These are phyloP conservation scores for Cladophialophora chaetospira DNA, from an alignment of 2,329 filamentous ascomycete genomes.

Conservation along the genomic window DNA sequence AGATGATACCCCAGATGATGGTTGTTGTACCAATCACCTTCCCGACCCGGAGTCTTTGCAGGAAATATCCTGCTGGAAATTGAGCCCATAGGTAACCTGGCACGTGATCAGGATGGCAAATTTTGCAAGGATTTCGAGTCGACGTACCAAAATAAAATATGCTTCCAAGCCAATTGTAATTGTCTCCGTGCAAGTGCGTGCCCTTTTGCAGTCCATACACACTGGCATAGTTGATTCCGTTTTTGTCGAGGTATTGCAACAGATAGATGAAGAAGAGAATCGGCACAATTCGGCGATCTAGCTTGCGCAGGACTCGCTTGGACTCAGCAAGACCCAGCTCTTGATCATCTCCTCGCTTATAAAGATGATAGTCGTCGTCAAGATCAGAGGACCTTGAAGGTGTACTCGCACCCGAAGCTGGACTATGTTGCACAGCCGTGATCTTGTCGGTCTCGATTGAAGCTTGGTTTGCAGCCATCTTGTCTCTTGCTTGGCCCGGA, in stretches of 20 bases:
- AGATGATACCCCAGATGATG: conserved; percentile 23
- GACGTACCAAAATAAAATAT: conserved; percentile 49
- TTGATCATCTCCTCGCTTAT: conserved; percentile 36
- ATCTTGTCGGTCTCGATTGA: conserved; percentile 20
- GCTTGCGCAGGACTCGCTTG: conserved; percentile 28
- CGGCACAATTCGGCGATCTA: conserved; percentile 28
- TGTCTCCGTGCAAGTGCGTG: conserved; percentile 44
- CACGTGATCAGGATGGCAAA: conserved; percentile 6
- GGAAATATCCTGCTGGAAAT: conserved; percentile 53
- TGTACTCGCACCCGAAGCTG: conserved; percentile 8
- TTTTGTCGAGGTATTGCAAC: conserved; percentile 33
- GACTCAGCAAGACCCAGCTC: conserved; percentile 29
- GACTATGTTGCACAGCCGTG: conserved; percentile 12
- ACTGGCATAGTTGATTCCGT: conserved; percentile 27
- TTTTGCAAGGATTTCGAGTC: not conserved
- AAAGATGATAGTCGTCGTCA: conserved; percentile 44
- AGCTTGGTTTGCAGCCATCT: conserved; percentile 17
- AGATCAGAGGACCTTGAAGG: conserved; percentile 27
- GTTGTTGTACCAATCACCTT: conserved; percentile 49
- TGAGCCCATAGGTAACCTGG: conserved; percentile 51
- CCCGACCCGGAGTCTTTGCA: conserved; percentile 52
- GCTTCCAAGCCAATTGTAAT: conserved; percentile 52
- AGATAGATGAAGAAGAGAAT: conserved; percentile 30
- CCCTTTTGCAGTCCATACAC: conserved; percentile 51
- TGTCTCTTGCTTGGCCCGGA: not conserved